Evolutionary conservation across 306 rosid genomes (phyloP), one percentile per base, ranked within the genome.

Genomic region (Trichosanthes truncata): DNA sequence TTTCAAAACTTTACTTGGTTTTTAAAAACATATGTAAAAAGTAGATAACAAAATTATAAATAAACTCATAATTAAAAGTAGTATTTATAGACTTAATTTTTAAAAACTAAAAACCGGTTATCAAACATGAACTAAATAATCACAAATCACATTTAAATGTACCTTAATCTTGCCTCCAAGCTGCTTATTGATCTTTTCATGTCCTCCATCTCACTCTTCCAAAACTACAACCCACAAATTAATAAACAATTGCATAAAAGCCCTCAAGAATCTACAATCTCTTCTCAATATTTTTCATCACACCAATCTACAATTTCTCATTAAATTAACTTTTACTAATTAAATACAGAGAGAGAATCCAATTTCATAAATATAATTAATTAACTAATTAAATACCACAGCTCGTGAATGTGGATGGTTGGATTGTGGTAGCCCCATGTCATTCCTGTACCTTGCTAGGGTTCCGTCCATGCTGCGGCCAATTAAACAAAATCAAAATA

Each of bases 201-300:
- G 15, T 86, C 91, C 25, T 88, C 91, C 41, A 81, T 80, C 68
- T 86, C 89, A 61, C 48, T 80, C 86, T 40, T 84, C 91, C 91
- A 75, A 40, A 67, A 74, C 91, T 88, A 79, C 36, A 25, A 21
- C 18, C 5, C 5, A 57, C 23, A 57, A 13, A 9, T 57, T 23
- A 33, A 13, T 14, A 6, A 36, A 21, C 12, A 55, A 14, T 23
- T 35, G 21, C 18, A 20, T 20, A 15, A 31, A 63, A 31, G 2
- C 11, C 21, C 71, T 26, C 35, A 31, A 29, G 0, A 18, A 52
- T 61, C 6, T 61, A 29, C 33, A 29, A 29, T 29, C 33, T 29
- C 33, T 29, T 2, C 33, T 29, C 33, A 29, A 29, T 2, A 29
- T 29, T 29, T 1, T 29, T 29, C 33, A 29, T 29, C 33, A 29